These are phyloP conservation scores for Tulasnella sp. DNA, from an alignment of 768 basidiomycete genomes.

Conservation along the genomic window DNA sequence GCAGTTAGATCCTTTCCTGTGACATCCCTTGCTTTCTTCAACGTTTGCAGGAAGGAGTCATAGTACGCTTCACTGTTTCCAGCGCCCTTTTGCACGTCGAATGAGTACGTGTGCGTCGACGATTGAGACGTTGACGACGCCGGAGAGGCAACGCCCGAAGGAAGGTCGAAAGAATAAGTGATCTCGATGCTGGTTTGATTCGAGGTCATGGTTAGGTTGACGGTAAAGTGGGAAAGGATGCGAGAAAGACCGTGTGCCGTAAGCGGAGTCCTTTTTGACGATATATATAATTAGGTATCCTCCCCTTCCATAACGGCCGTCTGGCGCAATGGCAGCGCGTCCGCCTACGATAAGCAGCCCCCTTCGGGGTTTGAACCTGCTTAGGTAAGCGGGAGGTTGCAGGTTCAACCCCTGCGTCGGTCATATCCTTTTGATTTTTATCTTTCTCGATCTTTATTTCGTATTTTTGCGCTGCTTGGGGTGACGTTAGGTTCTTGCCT, in stretches of 20 bases:
- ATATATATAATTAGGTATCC: background rate
- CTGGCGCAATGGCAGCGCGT: background rate
- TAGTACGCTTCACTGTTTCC: conserved; percentile 6
- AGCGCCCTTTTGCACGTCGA: background rate
- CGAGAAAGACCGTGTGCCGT: background rate
- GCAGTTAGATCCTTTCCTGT: conserved; percentile 62
- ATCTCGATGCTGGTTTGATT: conserved; percentile 12
- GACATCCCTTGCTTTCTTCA: conserved; percentile 45
- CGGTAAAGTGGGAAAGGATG: background rate
- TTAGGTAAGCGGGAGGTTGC: background rate
- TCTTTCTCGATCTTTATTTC: too few relatives aligned
- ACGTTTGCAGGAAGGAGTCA: conserved; percentile 27
- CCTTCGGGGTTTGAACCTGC: background rate
- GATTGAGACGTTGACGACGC: conserved; percentile 1
- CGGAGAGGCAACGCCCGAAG: background rate
- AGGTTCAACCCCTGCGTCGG: conserved; percentile 1
- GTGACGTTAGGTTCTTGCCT: too few relatives aligned
- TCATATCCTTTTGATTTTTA: background rate
- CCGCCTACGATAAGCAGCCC: background rate
- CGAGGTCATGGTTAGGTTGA: background rate
- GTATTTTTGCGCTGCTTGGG: too few relatives aligned
- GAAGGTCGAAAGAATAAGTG: background rate
- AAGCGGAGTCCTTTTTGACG: background rate
- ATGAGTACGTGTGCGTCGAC: background rate
- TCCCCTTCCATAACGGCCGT: background rate